Base-by-base conservation (phyloP, 139 green algal species). In the Eudorina sp. region DNA sequence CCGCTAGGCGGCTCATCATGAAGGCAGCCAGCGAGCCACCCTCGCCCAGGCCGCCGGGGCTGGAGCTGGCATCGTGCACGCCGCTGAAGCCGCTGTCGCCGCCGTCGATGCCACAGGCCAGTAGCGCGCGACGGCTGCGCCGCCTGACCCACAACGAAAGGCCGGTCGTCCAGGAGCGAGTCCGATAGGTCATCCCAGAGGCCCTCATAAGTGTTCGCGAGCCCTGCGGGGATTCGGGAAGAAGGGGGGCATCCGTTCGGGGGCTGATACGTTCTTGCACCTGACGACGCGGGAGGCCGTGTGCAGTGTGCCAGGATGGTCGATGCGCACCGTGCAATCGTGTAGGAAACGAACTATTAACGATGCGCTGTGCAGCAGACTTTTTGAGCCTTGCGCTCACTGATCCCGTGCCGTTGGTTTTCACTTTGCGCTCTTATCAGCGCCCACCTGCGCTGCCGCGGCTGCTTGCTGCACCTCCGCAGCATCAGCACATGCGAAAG, bases 121-220 rank as follows among this genome's bases (percentile, higher is more conserved):
- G 83, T 41, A 92, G 74, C 58, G 74, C 3, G 58, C 64, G 19
- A 38, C 48, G 62, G 83, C 83, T 21, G 75, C 76, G 83, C 62
- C 1, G 89, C 83, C 38, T 76, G 73, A 21, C 46, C 76, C 75
- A 89, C 83, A 40, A 82, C 76, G 45, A 75, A 58, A 21, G 89
- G 75, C 29, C 84, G 55, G 18, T 92, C 89, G 72, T 92, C 89
- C 83, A 92, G 83, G 48, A 92, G 64, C 11, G 68, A 43, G 77
- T 92, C 89, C 19, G 64, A 60, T 25, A 92, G 8, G 19, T 41
- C 60, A 16, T 84, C 64, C 89, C 89, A 92, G 25, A 84, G 76
- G 7, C 69, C 60, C 77, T 89, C 72, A 58, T 78, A 86, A 0
- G 69, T 23, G 19, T 85, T 83, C 11, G 89, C 89, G 1, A 89